Evolutionary conservation across 78 protist species (phyloP).

Genomic region (Parvularia atlantis): DNA sequence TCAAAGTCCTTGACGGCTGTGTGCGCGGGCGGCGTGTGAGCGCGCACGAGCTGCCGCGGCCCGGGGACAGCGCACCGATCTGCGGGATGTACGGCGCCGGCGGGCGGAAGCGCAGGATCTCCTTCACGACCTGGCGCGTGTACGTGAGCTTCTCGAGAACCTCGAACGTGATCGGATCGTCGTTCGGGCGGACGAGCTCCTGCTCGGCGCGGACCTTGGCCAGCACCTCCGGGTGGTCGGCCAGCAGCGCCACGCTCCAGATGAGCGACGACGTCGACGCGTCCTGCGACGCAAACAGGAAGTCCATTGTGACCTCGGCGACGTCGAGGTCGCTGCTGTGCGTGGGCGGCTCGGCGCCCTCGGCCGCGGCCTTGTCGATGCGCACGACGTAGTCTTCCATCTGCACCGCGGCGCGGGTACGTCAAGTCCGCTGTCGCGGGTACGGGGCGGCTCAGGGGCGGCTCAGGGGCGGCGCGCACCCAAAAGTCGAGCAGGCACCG

Average conservation of each 20-base stretch:
- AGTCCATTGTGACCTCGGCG: constrained; percentile 3
- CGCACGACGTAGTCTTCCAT: constrained; percentile 16
- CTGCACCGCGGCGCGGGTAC: no score
- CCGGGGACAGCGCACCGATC: no score
- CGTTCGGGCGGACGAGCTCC: constrained; percentile 29
- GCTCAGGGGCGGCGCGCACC: background rate
- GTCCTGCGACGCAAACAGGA: constrained; percentile 65
- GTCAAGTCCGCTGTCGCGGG: no score
- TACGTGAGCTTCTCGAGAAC: constrained; percentile 32
- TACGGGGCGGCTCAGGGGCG: no score
- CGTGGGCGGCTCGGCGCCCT: constrained; percentile 18
- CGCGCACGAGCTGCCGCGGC: no score
- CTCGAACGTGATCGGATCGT: constrained; percentile 20
- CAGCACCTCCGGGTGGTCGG: constrained; percentile 47
- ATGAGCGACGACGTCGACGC: constrained; percentile 51
- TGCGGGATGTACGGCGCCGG: no score
- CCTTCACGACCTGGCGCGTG: constrained; percentile 51
- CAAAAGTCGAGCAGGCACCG: constrained; percentile 13
- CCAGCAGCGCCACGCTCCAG: constrained; percentile 42
- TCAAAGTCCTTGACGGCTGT: constrained; percentile 27
- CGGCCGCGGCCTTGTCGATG: constrained; percentile 8
- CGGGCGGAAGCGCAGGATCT: constrained; percentile 64
- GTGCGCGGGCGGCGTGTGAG: constrained; percentile 58
- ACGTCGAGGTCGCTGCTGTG: constrained; percentile 20
- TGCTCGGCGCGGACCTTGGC: constrained; percentile 47